Conservation (phyloP, 805 yeast species). For the Jamesozyma piceae region DNA sequence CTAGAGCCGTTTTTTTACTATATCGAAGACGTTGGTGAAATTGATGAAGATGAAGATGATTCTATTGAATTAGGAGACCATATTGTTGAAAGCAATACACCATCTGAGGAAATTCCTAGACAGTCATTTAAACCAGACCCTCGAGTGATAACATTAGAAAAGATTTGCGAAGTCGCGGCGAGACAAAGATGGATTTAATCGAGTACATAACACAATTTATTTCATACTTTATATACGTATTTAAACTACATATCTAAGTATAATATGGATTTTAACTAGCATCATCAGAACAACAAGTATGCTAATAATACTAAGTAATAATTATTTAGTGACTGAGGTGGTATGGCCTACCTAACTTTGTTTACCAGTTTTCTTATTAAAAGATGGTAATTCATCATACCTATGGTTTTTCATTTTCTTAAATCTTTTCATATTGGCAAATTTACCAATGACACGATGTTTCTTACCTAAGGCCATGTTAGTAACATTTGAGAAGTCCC, state of each 20-base stretch:
- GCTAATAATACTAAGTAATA: no score
- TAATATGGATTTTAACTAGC: no score
- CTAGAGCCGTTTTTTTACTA: slow-evolving; percentile 31
- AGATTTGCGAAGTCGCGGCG: slow-evolving; percentile 31
- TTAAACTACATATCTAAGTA: no score
- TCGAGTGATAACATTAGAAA: slow-evolving; percentile 29
- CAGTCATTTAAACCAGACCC: slow-evolving; percentile 27
- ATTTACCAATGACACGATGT: slow-evolving; percentile 34
- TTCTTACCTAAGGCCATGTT: slow-evolving; percentile 28
- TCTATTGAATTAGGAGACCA: slow-evolving; percentile 7
- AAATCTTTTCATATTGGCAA: slow-evolving; percentile 28
- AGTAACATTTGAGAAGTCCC: slow-evolving; percentile 42
- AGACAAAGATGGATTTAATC: slow-evolving; percentile 29
- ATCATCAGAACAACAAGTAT: no score
- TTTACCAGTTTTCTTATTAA: slow-evolving; percentile 22
- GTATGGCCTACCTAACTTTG: slow-evolving; percentile 16
- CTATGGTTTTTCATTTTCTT: slow-evolving; percentile 29
- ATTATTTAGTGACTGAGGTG: neutral
- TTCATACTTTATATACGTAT: no score
- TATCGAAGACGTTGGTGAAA: slow-evolving; percentile 28
- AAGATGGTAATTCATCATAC: slow-evolving; percentile 36
- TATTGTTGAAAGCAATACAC: neutral
- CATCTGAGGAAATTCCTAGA: slow-evolving; percentile 1
- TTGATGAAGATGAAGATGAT: slow-evolving; percentile 16
- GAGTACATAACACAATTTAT: no score